Percentiles rank a stretch among this genome's conserved stretches.
Conservation (phyloP, 2,329 filamentous ascomycete genomes). For the Alternaria viburni region DNA sequence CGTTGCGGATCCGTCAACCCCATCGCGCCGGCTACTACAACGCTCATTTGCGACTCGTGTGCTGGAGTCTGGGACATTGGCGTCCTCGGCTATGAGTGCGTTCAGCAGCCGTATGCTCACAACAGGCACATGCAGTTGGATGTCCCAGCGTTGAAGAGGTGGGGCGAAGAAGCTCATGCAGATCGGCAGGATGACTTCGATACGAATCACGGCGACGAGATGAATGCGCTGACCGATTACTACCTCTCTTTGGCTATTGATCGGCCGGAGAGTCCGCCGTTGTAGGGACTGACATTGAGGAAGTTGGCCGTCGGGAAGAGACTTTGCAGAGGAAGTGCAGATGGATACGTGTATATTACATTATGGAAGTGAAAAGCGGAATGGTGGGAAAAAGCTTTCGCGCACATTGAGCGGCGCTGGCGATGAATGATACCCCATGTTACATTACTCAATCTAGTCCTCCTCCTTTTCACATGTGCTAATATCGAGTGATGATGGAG, state of each 20-base stretch:
- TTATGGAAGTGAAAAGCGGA: neutral
- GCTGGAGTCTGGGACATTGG: conserved; percentile 45
- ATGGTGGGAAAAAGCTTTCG: neutral
- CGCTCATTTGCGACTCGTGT: conserved; percentile 42
- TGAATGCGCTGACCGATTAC: conserved; percentile 45
- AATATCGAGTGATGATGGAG: neutral
- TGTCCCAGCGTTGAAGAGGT: conserved; percentile 23
- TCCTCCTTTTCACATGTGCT: rapidly evolving
- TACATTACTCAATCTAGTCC: neutral
- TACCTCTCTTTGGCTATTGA: conserved; percentile 37
- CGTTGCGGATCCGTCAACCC: conserved; percentile 41
- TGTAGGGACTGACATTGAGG: neutral
- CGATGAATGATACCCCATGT: neutral
- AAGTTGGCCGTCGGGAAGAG: neutral
- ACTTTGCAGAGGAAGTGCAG: neutral
- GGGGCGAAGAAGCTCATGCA: conserved; percentile 12
- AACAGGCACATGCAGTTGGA: neutral
- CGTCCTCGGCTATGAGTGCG: conserved; percentile 48
- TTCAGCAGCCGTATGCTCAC: conserved; percentile 18
- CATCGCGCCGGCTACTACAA: conserved; percentile 21
- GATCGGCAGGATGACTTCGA: conserved; percentile 17
- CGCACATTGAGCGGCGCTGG: neutral
- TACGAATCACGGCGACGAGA: conserved; percentile 39
- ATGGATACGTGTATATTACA: neutral
- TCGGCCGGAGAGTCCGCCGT: conserved; percentile 30